Evolutionary conservation across 352 stramenopile genomes (phyloP).

Genomic region (Globisporangium carolinianum): DNA sequence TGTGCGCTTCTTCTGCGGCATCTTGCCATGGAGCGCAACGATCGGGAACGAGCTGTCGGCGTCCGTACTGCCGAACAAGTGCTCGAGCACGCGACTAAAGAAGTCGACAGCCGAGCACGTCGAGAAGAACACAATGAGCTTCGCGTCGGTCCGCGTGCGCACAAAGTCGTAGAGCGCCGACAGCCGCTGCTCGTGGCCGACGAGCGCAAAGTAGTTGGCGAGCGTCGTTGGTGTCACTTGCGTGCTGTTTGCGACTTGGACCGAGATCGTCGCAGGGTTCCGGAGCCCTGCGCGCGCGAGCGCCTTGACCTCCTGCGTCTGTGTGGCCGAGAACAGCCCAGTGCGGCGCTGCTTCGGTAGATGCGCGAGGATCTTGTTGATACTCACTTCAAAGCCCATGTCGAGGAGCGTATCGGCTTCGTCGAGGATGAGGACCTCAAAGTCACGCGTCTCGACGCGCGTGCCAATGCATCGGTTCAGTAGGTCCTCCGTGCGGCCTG

Average conservation of each 20-base stretch:
- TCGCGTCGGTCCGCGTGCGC: conserved; percentile 74
- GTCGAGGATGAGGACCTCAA: conserved; percentile 98
- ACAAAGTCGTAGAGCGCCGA: conserved; percentile 91
- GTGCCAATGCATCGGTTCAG: conserved; percentile 73
- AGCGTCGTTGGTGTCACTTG: conserved; percentile 70
- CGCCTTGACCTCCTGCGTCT: conserved; percentile 94
- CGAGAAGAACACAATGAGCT: conserved; percentile 98
- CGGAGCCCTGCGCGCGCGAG: conserved; percentile 94
- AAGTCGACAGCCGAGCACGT: conserved; percentile 99
- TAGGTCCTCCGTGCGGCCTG: conserved; percentile 82
- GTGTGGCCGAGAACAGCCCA: conserved; percentile 87
- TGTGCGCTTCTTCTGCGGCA: conserved; percentile 88
- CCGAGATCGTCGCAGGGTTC: conserved; percentile 97
- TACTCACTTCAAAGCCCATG: conserved; percentile 95
- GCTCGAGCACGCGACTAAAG: conserved; percentile 88
- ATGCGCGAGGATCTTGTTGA: conserved; percentile 93
- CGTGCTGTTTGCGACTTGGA: conserved; percentile 90
- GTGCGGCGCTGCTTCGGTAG: conserved; percentile 97
- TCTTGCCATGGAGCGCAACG: conserved; percentile 91
- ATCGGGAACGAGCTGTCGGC: conserved; percentile 33
- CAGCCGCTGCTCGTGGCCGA: conserved; percentile 92
- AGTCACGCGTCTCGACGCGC: conserved; percentile 85
- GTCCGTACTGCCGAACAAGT: conserved; percentile 35
- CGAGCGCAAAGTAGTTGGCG: conserved; percentile 95
- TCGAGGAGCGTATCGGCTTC: conserved; percentile 99